A percentile compares a stretch with the other conserved stretches of the same genome.
These are phyloP conservation scores for Colletotrichum brevisporum DNA, from an alignment of 2,329 filamentous ascomycete genomes.

Conservation along the genomic window DNA sequence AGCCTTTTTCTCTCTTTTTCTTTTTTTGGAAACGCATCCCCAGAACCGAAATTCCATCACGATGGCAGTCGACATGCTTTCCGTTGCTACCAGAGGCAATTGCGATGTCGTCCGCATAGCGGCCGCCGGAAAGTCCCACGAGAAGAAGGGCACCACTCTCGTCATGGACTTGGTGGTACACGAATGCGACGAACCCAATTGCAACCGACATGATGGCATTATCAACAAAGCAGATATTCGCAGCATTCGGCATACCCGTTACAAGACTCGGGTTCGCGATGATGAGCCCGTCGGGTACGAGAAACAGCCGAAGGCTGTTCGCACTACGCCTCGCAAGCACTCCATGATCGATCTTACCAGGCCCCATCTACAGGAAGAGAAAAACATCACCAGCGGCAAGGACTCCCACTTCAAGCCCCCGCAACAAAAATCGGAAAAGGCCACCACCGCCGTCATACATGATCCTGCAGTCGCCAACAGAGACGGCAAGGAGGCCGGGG, in stretches of 20 bases:
- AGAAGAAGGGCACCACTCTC: conserved; percentile 27
- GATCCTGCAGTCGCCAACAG: conserved; percentile 25
- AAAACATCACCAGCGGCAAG: background rate
- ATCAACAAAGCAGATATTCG: conserved; percentile 36
- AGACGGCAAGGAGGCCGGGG: background rate
- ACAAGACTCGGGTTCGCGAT: conserved; percentile 14
- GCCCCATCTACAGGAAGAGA: background rate
- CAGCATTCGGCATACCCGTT: conserved; percentile 33
- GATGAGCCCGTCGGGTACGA: conserved; percentile 7
- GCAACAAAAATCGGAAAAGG: background rate
- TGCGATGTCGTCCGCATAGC: background rate
- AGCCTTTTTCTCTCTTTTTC: no score
- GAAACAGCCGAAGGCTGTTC: conserved; percentile 13
- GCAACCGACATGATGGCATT: conserved; percentile 14
- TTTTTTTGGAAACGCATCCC: conserved; percentile 7
- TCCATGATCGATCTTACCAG: conserved; percentile 23
- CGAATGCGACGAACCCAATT: conserved; percentile 20
- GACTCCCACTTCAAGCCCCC: background rate
- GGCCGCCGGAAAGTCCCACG: conserved; percentile 7
- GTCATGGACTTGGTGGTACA: conserved; percentile 35
- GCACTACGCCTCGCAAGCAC: conserved; percentile 27
- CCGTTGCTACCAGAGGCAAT: background rate
- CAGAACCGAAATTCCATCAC: background rate
- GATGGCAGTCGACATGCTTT: no score
- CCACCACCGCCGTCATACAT: conserved; percentile 17